Conservation (phyloP, 139 green algal genomes). For the Prasinococcaceae sp. region DNA sequence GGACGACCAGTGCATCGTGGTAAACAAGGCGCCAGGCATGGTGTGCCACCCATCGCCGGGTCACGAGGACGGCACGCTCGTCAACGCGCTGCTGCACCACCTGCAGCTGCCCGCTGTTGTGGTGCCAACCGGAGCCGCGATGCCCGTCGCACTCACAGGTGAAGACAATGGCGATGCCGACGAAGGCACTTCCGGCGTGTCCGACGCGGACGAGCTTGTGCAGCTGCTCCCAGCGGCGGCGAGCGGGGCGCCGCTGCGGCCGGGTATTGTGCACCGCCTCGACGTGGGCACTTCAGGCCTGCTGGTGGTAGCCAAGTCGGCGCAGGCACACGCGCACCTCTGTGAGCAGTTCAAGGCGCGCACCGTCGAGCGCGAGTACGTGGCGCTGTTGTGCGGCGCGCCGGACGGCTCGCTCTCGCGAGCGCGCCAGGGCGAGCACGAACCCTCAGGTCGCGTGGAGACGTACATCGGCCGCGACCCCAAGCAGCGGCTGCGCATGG, state of each 20-base stretch:
- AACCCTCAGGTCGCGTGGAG: conserved; percentile 5
- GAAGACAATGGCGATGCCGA: neutral
- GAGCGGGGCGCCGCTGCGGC: conserved; percentile 38
- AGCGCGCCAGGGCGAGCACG: neutral
- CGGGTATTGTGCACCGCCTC: conserved; percentile 93
- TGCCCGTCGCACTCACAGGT: neutral
- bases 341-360: conserved; percentile 66
- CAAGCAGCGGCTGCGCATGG: conserved; percentile 37
- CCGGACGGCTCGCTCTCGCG: too few species aligned
- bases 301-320: conserved; percentile 82
- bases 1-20: conserved; percentile 75
- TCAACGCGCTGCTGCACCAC: conserved; percentile 93
- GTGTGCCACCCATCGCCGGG: conserved; percentile 50
- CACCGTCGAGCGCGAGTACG: conserved; percentile 34
- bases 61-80: conserved; percentile 55
- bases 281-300: conserved; percentile 59
- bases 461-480: conserved; percentile 37
- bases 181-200: conserved; percentile 1
- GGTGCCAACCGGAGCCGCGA: neutral
- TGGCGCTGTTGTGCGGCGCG: neutral
- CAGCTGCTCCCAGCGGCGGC: neutral
- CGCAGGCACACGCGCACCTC: conserved; percentile 25
- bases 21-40: conserved; percentile 83
- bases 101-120: conserved; percentile 39
- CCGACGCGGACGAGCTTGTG: neutral